These are phyloP conservation scores for Allomyces javanicus DNA, from an alignment of 192 early-diverging fungal genomes.

Conservation along the genomic window DNA sequence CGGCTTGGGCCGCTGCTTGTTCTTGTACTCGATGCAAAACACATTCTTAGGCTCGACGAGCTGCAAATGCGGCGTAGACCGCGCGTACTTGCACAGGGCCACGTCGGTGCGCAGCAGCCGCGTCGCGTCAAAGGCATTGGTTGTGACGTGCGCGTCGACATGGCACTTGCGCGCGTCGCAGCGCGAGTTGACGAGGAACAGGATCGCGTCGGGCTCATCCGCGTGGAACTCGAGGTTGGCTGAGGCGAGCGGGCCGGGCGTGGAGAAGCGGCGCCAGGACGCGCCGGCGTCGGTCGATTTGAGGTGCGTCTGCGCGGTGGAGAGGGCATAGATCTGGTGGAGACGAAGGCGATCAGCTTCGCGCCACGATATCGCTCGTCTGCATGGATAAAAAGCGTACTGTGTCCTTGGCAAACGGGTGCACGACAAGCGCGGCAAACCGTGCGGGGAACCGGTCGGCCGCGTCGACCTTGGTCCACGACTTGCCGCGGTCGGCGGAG, in stretches of 20 bases:
- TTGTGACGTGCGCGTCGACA: slow-evolving; percentile 21
- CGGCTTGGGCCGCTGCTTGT: slow-evolving; percentile 1
- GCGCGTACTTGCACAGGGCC: slow-evolving; percentile 1
- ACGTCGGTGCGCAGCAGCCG: slow-evolving; percentile 2
- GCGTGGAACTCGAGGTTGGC: slow-evolving; percentile 46
- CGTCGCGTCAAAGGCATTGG: slow-evolving; percentile 1
- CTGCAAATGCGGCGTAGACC: slow-evolving; percentile 7
- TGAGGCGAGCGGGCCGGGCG: slow-evolving; percentile 16
- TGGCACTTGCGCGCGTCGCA: slow-evolving; percentile 30
- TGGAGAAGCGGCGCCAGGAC: slow-evolving; percentile 33
- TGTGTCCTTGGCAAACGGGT: slow-evolving; percentile 7
- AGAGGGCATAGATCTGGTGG: slow-evolving; percentile 33
- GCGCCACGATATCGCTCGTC: not conserved
- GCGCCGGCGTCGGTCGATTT: slow-evolving; percentile 34
- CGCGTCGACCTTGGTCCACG: not conserved
- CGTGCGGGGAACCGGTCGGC: not conserved
- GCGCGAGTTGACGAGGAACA: slow-evolving; percentile 42
- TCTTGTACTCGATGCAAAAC: not conserved
- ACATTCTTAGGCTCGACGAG: slow-evolving; percentile 1
- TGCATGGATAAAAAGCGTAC: not conserved
- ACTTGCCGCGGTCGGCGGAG: slow-evolving; percentile 2
- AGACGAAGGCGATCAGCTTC: not conserved
- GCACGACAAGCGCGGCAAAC: slow-evolving; percentile 7
- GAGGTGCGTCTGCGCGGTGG: slow-evolving; percentile 27
- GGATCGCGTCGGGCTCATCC: slow-evolving; percentile 31